Evolutionary conservation across 768 basidiomycete genomes (phyloP), one percentile per base, ranked within the genome.

Genomic region (Chalciporus chontae): DNA sequence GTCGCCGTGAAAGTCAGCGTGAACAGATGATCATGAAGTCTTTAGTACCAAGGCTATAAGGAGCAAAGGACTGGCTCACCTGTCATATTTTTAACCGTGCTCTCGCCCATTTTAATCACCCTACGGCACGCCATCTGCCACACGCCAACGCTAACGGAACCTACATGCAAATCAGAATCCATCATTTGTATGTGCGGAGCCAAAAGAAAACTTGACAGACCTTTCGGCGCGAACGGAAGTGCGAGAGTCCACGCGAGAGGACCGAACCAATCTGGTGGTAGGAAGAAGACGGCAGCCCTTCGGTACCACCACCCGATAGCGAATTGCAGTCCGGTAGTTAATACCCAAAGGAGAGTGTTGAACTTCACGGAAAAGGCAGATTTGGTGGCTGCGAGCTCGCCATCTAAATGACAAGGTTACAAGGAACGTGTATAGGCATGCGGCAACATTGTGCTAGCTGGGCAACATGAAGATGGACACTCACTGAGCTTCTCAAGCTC

Each of bases 61-160:
- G 11, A 52, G 50, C 31, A 41, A 47, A 13, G 17, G 41, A 36
- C 14, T 18, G 17, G 56, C 73, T 68, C 56, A 79, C 79, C 69
- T 8, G 71, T 59, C 40, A 87, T 61, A 49, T 86, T 86, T 63
- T 80, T 85, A 48, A 85, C 83, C 5, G 86, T 74, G 19, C 80
- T 77, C 66, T 92, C 90, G 40, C 83, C 77, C n/a, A 85, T 75
- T 51, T 79, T 77, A 50, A 97, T 77, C n/a, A 92, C 87, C 44
- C 92, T 77, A 55, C 81, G 84, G 69, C 93, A 94, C 8, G 92
- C 89, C 84, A 96, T 90, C 62, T 93, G 89, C 95, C 95, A 99
- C 36, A 92, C 80, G 1, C 88, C 90, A 37, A 93, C 91, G 58
- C 91, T 92, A 52, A 99, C 87, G 10, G 92, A 89, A 10, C 95